Evolutionary conservation across 2,329 filamentous ascomycete genomes (phyloP).

Genomic region (Paraconiothyrium sp.): DNA sequence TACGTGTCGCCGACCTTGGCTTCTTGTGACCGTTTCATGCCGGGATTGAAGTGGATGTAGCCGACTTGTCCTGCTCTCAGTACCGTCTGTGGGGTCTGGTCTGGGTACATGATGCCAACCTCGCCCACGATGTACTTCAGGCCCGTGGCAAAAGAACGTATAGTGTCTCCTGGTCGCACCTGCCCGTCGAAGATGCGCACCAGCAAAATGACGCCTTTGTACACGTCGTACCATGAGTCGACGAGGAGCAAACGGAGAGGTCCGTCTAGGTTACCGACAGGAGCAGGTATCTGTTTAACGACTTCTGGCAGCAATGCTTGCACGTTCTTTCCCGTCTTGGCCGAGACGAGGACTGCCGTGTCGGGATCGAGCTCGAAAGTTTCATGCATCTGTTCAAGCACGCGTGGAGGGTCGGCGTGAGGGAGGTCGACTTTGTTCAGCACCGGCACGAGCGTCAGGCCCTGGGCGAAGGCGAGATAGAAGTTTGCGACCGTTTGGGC

Average conservation of each 20-base stretch:
- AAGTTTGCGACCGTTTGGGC: conserved; percentile 99
- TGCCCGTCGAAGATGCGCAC: conserved; percentile 91
- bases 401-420: conserved; percentile 85
- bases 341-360: conserved; percentile 81
- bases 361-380: conserved; percentile 88
- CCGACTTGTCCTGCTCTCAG: conserved; percentile 93
- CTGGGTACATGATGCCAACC: conserved; percentile 94
- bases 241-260: conserved; percentile 87
- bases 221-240: conserved; percentile 98
- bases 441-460: conserved; percentile 85
- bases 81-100: conserved; percentile 80
- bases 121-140: conserved; percentile 93
- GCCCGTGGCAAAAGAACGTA: conserved; percentile 89
- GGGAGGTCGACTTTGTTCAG: conserved; percentile 97
- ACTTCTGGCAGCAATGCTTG: conserved; percentile 83
- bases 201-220: conserved; percentile 90
- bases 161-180: conserved; percentile 80
- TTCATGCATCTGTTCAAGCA: conserved; percentile 83
- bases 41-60: conserved; percentile 96
- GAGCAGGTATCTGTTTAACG: conserved; percentile 83
- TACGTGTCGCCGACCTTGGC: conserved; percentile 97
- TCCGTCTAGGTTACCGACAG: conserved; percentile 75
- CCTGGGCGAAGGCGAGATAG: conserved; percentile 94
- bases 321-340: conserved; percentile 93
- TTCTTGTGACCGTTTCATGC: conserved; percentile 96